Evolutionary conservation across 257 asterid genomes (phyloP).

Genomic region (Lantana camara): DNA sequence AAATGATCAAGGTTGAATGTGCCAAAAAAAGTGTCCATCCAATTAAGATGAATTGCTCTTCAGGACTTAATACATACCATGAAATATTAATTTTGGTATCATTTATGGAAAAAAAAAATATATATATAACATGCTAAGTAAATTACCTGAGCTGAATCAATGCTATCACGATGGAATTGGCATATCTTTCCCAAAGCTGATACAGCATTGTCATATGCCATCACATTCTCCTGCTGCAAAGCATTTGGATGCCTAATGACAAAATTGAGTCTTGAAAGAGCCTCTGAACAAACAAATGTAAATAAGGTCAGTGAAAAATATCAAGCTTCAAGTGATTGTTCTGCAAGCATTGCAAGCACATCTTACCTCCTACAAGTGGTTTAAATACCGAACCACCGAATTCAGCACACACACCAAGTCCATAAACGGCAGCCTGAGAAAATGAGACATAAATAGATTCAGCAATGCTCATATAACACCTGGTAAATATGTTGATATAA

Average conservation of each 20-base stretch:
- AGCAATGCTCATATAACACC: conserved; percentile 22
- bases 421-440: conserved; percentile 94
- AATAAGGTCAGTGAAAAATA: conserved; percentile 12
- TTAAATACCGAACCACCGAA: conserved; percentile 82
- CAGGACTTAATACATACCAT: not conserved
- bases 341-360: conserved; percentile 19
- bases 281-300: conserved; percentile 57
- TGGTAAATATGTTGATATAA: not conserved
- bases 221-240: conserved; percentile 63
- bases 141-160: conserved; percentile 72
- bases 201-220: conserved; percentile 95
- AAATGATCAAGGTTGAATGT: not conserved
- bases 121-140: conserved; percentile 12
- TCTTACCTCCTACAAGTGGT: conserved; percentile 84
- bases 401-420: conserved; percentile 97
- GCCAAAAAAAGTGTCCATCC: not conserved
- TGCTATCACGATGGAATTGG: conserved; percentile 81
- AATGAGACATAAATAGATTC: conserved; percentile 14
- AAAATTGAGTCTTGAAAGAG: conserved; percentile 85
- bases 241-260: conserved; percentile 79
- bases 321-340: conserved; percentile 4
- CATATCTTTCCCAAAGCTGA: conserved; percentile 92
- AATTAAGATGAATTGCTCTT: not conserved
- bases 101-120: not conserved
- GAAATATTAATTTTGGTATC: not conserved